Evolutionary conservation across 2,329 filamentous ascomycete genomes (phyloP).

Genomic region (Penicillium hordei): DNA sequence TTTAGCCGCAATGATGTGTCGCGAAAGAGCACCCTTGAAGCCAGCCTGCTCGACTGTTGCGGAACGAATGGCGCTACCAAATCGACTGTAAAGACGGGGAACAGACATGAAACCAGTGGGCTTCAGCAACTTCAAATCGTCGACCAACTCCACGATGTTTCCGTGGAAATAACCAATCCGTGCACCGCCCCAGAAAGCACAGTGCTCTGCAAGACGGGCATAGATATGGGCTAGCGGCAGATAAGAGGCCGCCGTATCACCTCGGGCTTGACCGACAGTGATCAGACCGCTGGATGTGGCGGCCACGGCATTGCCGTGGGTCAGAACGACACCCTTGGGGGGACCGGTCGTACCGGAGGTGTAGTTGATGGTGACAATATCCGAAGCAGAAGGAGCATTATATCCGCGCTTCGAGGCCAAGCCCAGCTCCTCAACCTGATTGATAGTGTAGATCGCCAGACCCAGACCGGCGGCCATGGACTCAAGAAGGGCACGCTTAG

Average conservation of each 20-base stretch:
- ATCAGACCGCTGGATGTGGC: constrained; percentile 64
- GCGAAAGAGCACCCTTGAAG: constrained; percentile 75
- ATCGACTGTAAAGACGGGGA: constrained; percentile 86
- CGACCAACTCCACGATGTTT: constrained; percentile 79
- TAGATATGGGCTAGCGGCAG: constrained; percentile 94
- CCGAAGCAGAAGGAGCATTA: constrained; percentile 69
- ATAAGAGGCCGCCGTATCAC: constrained; percentile 77
- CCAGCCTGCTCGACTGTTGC: constrained; percentile 77
- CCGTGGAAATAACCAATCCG: constrained; percentile 92
- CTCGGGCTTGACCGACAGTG: constrained; percentile 51
- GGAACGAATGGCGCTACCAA: constrained; percentile 77
- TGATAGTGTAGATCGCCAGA: constrained; percentile 74
- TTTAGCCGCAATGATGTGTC: constrained; percentile 78
- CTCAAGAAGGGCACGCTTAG: constrained; percentile 76
- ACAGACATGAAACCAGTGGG: constrained; percentile 86
- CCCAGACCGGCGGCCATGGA: constrained; percentile 71
- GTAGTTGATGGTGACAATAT: constrained; percentile 74
- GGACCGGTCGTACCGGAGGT: constrained; percentile 65
- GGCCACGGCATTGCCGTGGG: constrained; percentile 76
- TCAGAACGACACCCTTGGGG: constrained; percentile 68
- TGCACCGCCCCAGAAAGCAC: constrained; percentile 68
- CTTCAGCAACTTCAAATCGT: constrained; percentile 83
- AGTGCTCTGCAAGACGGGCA: constrained; percentile 79
- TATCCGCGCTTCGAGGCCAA: constrained; percentile 66
- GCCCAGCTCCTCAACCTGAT: constrained; percentile 79